Conservation (phyloP, 257 asterid genomes). For the Eucommia ulmoides region DNA sequence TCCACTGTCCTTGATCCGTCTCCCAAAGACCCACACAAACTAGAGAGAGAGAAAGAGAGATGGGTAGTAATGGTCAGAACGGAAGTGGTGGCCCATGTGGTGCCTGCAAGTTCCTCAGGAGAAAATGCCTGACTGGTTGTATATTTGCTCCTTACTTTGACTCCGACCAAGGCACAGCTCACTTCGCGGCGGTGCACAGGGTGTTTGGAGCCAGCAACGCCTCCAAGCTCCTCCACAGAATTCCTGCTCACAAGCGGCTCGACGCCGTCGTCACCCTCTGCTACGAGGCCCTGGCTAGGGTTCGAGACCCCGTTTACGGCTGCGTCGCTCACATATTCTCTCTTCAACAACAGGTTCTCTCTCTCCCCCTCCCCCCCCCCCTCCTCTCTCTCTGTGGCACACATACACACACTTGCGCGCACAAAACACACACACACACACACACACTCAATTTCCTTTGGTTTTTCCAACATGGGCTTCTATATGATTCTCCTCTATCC, state of each 20-base stretch:
- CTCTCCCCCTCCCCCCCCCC: neutral
- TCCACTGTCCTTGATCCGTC: no score
- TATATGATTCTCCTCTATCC: no score
- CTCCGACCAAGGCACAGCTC: constrained; percentile 23
- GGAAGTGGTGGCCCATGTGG: constrained; percentile 26
- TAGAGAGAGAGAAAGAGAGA: neutral
- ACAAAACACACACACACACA: no score
- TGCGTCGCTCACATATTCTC: constrained; percentile 24
- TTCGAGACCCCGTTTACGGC: constrained; percentile 34
- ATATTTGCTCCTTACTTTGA: constrained; percentile 34
- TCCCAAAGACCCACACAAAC: no score
- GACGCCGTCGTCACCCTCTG: constrained; percentile 29
- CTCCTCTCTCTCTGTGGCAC: no score
- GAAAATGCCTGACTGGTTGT: constrained; percentile 28
- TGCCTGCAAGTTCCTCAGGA: constrained; percentile 33
- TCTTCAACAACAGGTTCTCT: constrained; percentile 30
- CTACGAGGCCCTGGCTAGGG: constrained; percentile 29
- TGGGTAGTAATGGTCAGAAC: constrained; percentile 15
- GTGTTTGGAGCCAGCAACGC: constrained; percentile 38
- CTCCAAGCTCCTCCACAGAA: constrained; percentile 18
- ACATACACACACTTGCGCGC: no score
- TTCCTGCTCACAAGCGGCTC: constrained; percentile 23
- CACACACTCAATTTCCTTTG: no score
- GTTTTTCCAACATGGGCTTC: no score
- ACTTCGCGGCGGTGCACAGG: constrained; percentile 33